Evolutionary conservation across 73 alveolate species (phyloP).

Genomic region (Paraurostyla sp.): DNA sequence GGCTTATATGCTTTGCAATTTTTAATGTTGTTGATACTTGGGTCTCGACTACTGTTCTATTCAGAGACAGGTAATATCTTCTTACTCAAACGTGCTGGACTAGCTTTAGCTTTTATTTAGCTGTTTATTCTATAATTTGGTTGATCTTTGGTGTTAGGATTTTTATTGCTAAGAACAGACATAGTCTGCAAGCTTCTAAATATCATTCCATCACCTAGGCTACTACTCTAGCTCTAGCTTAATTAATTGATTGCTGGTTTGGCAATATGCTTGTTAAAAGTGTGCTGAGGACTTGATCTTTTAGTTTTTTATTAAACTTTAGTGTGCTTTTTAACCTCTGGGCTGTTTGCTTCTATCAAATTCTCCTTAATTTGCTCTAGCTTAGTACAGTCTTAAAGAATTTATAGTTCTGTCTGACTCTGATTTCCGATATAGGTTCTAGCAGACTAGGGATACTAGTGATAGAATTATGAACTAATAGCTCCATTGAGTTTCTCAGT

Average conservation of each 20-base stretch:
- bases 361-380: background rate
- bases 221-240: background rate
- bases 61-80: no score
- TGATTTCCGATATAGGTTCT: background rate
- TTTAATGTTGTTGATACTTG: no score
- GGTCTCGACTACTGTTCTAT: no score
- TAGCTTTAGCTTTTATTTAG: background rate
- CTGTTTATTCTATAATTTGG: background rate
- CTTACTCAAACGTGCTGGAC: background rate
- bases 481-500: background rate
- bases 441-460: background rate
- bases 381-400: background rate
- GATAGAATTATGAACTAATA: background rate
- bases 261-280: background rate
- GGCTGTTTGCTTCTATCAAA: background rate
- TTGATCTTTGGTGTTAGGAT: background rate
- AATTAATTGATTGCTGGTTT: background rate
- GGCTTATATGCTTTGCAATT: no score
- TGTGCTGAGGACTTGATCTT: no score
- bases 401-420: background rate
- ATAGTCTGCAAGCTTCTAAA: background rate
- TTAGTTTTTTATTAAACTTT: background rate
- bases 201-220: background rate
- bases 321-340: background rate
- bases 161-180: conserved; percentile 9